A percentile compares a stretch with the other conserved stretches of the same genome.
phyloP scores from a whole-genome alignment of 805 yeast genomes.

The Zygosaccharomyces kombuchaensis region DNA sequence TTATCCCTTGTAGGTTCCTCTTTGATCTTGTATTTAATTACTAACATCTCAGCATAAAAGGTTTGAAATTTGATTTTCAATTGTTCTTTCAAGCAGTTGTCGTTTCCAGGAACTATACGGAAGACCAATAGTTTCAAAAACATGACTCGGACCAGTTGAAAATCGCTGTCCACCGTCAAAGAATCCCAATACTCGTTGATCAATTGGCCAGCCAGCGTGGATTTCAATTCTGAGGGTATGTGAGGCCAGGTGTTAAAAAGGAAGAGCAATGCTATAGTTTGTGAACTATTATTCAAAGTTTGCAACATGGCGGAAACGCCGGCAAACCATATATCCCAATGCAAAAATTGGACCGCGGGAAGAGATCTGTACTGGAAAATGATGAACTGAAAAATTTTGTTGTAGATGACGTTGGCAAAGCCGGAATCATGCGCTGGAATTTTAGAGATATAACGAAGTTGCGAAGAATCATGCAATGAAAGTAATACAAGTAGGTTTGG shows the following conservation, averaged over 20 bases:
- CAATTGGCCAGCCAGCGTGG: constrained; percentile 9
- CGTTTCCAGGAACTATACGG: constrained; percentile 9
- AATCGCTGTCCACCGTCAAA: constrained; percentile 19
- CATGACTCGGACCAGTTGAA: constrained; percentile 15
- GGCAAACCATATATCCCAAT: constrained; percentile 28
- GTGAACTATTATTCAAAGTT: constrained; percentile 26
- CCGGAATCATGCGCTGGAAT: constrained; percentile 29
- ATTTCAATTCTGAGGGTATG: constrained; percentile 16
- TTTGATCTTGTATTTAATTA: constrained; percentile 6
- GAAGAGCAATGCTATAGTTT: constrained; percentile 22
- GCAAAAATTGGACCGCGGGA: constrained; percentile 12
- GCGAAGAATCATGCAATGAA: constrained; percentile 23
- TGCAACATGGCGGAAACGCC: constrained; percentile 26
- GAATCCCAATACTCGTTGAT: constrained; percentile 17
- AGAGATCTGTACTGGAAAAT: constrained; percentile 20
- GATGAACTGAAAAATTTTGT: constrained; percentile 25
- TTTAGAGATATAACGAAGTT: constrained; percentile 18
- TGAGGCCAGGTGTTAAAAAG: constrained; percentile 31
- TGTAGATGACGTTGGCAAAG: constrained; percentile 27
- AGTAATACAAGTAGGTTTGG: constrained; percentile 11
- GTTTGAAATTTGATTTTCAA: constrained; percentile 8
- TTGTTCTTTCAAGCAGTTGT: constrained; percentile 1
- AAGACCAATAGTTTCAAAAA: constrained; percentile 21
- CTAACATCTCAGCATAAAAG: constrained; percentile 12
- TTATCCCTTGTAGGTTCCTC: constrained; percentile 6